Percentiles rank a stretch among this genome's conserved stretches.
phyloP scores from a whole-genome alignment of 2,329 filamentous ascomycete species.

The Orbilia javanica region DNA sequence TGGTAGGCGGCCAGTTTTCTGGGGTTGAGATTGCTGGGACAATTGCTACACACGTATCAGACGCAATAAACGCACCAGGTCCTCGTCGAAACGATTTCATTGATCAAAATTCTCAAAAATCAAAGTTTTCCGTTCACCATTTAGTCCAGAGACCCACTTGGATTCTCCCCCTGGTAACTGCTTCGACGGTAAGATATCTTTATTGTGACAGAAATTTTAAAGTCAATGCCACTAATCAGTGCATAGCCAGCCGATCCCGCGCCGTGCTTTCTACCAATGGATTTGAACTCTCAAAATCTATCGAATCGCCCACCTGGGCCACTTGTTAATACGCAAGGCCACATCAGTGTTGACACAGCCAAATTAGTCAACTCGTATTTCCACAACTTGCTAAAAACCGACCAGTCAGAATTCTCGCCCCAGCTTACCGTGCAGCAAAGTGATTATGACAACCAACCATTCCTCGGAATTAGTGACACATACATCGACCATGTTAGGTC shows the following conservation, averaged over 20 bases:
- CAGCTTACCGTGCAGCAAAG: slow-evolving; percentile 65
- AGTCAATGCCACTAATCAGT: neutral
- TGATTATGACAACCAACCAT: slow-evolving; percentile 71
- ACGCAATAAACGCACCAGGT: slow-evolving; percentile 71
- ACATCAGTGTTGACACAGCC: slow-evolving; percentile 73
- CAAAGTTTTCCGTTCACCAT: slow-evolving; percentile 75
- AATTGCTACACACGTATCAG: slow-evolving; percentile 78
- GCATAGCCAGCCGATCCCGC: slow-evolving; percentile 67
- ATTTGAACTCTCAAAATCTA: slow-evolving; percentile 79
- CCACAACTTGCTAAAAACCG: slow-evolving; percentile 68
- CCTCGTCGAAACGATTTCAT: slow-evolving; percentile 61
- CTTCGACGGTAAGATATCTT: slow-evolving; percentile 67
- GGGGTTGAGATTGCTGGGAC: slow-evolving; percentile 81
- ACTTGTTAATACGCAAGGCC: slow-evolving; percentile 75
- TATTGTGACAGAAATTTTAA: neutral
- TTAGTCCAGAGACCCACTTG: slow-evolving; percentile 78
- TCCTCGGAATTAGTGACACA: slow-evolving; percentile 77
- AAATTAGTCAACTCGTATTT: slow-evolving; percentile 70
- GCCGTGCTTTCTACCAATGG: slow-evolving; percentile 77
- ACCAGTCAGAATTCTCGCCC: slow-evolving; percentile 70
- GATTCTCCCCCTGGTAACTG: slow-evolving; percentile 74
- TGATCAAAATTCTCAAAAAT: slow-evolving; percentile 65
- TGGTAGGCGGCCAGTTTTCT: slow-evolving; percentile 86
- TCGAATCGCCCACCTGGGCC: slow-evolving; percentile 72
- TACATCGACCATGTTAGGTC: slow-evolving; percentile 81